Base-by-base conservation (phyloP, 805 yeast genomes). In the Blastobotrys mokoenaii region DNA sequence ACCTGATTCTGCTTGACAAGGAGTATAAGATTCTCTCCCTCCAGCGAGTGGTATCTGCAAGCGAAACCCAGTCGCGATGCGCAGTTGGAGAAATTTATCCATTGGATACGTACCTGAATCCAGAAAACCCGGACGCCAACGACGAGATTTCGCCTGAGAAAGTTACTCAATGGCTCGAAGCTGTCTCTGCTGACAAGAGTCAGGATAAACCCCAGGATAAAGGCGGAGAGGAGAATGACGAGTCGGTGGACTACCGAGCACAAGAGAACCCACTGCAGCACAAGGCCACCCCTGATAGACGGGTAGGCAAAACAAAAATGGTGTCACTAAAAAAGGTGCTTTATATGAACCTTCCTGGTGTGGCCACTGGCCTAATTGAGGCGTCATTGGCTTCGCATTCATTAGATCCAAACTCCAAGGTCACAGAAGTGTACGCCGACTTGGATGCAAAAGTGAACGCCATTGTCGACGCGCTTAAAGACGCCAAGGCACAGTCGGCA, bases 341-440 rank as follows among this genome's bases (percentile, higher is more conserved):
- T 25, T 82, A 84, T 52, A 68, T 78, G 16, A 78, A 80, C 50
- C 77, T 79, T 1, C 80, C 94, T 16, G 83, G 82, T 52, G 64
- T 89, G 27, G 83, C 96, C 0, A 76, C 90, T 5, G 95, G 86
- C 47, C 65, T 90, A 56, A 72, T 90, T 8, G 82, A 79, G 39
- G 79, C 79, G 48, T 68, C 69, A 22, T 64, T 89, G 40, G 61
- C 60, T 6, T 65, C 65, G 10, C 56, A 61, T 18, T 77, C 68
- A 0, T 61, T 88, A 2, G 68, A 72, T 20, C 74, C 82, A 1
- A 70, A 61, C 3, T 58, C 63, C 15, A 61, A 72, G 27, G 47
- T 63, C 6, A 50, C 52, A 2, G 63, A 61, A 12, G 31, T 50
- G 8, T 10, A 14, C n/a, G 49, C 42, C 3, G 46, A 46, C 18